Percentiles rank a stretch among this genome's conserved stretches.
phyloP scores from a whole-genome alignment of 768 basidiomycete genomes.

The Tricholomella constricta region DNA sequence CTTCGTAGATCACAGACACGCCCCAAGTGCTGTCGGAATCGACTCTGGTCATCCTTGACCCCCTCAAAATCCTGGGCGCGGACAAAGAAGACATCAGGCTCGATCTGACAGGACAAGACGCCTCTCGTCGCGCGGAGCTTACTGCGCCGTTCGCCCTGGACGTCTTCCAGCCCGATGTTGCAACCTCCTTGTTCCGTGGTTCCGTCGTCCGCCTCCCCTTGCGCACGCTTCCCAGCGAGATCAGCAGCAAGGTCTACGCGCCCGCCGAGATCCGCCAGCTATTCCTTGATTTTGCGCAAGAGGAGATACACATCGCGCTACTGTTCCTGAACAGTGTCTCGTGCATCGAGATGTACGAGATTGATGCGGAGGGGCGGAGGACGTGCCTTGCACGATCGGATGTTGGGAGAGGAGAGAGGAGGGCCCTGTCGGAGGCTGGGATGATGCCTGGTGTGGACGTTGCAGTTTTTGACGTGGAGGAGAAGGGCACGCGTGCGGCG shows the following conservation, averaged over 20 bases:
- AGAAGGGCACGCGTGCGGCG: too few species aligned
- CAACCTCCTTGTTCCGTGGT: conserved; percentile 28
- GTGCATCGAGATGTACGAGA: conserved; percentile 41
- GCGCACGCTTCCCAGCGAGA: conserved; percentile 31
- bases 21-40: conserved; percentile 49
- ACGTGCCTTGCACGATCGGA: conserved; percentile 19
- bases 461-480: too few species aligned
- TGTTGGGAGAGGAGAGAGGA: conserved; percentile 9
- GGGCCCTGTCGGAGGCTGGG: too few species aligned
- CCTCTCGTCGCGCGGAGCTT: conserved; percentile 34
- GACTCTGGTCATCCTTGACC: conserved; percentile 45
- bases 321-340: conserved; percentile 44
- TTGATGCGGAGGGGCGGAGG: conserved; percentile 26
- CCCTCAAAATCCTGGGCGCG: conserved; percentile 31
- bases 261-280: conserved; percentile 37
- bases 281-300: conserved; percentile 40
- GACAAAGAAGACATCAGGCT: conserved; percentile 35
- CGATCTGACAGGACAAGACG: too few species aligned
- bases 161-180: conserved; percentile 7
- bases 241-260: conserved; percentile 35
- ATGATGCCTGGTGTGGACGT: too few species aligned
- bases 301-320: conserved; percentile 41
- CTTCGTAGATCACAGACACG: conserved; percentile 45
- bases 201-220: conserved; percentile 52
- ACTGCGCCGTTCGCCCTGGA: conserved; percentile 30